These are phyloP conservation scores for Penicillium corylophilum DNA, from an alignment of 2,329 filamentous ascomycete species.

Conservation along the genomic window DNA sequence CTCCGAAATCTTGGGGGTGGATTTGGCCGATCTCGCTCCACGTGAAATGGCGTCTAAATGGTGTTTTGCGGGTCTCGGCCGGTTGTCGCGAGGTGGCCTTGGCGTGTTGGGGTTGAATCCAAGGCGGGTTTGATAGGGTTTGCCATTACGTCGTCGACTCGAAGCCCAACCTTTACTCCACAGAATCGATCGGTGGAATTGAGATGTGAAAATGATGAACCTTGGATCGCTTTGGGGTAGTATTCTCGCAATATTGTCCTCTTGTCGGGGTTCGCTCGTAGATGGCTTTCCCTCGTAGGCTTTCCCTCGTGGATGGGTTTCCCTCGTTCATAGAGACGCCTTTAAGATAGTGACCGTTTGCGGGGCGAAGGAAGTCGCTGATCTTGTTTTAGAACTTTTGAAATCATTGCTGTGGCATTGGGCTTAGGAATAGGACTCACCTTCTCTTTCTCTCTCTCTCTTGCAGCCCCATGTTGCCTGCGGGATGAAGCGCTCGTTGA, in stretches of 20 bases:
- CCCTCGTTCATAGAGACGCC: background rate
- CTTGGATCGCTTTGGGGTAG: background rate
- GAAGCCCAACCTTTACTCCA: background rate
- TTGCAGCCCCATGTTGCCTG: background rate
- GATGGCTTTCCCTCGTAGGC: background rate
- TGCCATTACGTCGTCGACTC: constrained; percentile 3
- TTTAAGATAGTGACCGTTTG: background rate
- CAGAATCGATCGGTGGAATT: background rate
- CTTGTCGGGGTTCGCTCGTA: background rate
- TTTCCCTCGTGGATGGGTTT: background rate
- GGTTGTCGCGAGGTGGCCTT: background rate
- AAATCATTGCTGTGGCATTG: background rate
- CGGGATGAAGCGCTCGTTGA: background rate
- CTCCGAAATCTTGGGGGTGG: background rate
- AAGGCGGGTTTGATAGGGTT: background rate
- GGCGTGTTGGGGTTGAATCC: background rate
- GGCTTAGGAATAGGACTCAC: background rate
- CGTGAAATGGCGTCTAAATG: background rate
- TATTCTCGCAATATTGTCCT: background rate
- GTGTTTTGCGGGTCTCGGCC: background rate
- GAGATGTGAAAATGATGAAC: background rate
- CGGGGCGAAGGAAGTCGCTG: background rate
- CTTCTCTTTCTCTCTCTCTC: background rate
- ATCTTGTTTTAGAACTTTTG: background rate
- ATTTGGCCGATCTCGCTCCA: background rate